phyloP scores from a whole-genome alignment of 139 green algal genomes.

The Closterium sp. region DNA sequence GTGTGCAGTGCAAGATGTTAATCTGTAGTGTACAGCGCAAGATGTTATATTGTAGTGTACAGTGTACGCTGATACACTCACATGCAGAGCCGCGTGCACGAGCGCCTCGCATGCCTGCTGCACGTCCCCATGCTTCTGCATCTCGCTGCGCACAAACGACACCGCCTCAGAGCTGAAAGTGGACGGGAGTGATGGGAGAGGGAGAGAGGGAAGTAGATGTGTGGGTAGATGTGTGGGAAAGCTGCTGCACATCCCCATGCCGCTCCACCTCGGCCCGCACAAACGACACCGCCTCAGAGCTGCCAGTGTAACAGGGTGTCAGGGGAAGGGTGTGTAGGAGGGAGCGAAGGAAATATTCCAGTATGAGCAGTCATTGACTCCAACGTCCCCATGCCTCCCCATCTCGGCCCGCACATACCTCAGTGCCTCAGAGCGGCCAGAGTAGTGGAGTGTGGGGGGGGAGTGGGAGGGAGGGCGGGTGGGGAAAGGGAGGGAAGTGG shows the following conservation, averaged over 20 bases:
- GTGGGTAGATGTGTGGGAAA: too few relatives aligned
- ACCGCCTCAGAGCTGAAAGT: not conserved
- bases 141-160: conserved; percentile 3
- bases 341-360: not conserved
- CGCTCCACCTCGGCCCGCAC: not conserved
- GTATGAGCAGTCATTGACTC: too few relatives aligned
- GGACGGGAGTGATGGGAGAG: too few relatives aligned
- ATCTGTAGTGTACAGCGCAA: too few relatives aligned
- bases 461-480: not conserved
- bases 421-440: not conserved
- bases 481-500: too few relatives aligned
- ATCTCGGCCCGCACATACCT: conserved; percentile 1
- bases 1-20: too few relatives aligned
- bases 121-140: conserved; percentile 1
- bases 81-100: not conserved
- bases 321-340: not conserved
- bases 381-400: not conserved
- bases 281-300: conserved; percentile 13
- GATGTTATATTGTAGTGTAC: too few relatives aligned
- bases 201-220: too few relatives aligned
- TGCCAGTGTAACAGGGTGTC: not conserved
- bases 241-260: not conserved
- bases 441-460: not conserved
- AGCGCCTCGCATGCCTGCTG: not conserved
- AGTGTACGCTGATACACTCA: not conserved